phyloP scores from a whole-genome alignment of 2,329 filamentous ascomycete genomes.

The Rugonectria rugulosa region DNA sequence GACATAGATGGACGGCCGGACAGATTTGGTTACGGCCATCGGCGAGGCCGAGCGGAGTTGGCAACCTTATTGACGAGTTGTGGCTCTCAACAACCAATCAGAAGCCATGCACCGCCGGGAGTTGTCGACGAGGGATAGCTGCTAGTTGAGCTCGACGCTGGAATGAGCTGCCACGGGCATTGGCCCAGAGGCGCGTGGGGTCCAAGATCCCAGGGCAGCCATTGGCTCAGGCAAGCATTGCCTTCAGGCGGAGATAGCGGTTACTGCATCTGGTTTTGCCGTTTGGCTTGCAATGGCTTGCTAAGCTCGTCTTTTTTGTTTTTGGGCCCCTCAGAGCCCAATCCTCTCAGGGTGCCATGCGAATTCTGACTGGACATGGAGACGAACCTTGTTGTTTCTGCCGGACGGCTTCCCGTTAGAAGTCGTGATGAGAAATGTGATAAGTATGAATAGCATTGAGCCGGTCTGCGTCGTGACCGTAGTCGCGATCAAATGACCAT shows the following conservation, averaged over 20 bases:
- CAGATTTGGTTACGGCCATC: constrained; percentile 30
- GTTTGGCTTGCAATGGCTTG: constrained; percentile 6
- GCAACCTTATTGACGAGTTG: constrained; percentile 35
- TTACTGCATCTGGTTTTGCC: no score
- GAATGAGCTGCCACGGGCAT: constrained; percentile 31
- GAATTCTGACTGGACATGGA: no score
- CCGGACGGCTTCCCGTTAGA: no score
- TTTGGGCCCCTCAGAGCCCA: neutral
- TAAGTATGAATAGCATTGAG: no score
- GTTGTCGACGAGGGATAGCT: constrained; percentile 22
- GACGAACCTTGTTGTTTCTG: no score
- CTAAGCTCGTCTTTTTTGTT: neutral
- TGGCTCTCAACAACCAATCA: constrained; percentile 27
- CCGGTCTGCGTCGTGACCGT: no score
- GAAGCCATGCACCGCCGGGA: constrained; percentile 9
- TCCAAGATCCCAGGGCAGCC: constrained; percentile 17
- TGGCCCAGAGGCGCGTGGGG: constrained; percentile 25
- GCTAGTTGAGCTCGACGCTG: constrained; percentile 33
- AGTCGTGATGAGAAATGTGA: neutral
- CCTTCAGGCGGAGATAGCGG: neutral
- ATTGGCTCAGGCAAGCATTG: constrained; percentile 16
- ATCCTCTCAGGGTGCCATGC: no score
- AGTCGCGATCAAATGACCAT: no score
- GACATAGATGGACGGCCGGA: constrained; percentile 28
- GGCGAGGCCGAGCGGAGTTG: constrained; percentile 38